A percentile compares a stretch with the other conserved stretches of the same genome.
These are phyloP conservation scores for Botrytis tulipae DNA, from an alignment of 2,329 filamentous ascomycete genomes.

Conservation along the genomic window DNA sequence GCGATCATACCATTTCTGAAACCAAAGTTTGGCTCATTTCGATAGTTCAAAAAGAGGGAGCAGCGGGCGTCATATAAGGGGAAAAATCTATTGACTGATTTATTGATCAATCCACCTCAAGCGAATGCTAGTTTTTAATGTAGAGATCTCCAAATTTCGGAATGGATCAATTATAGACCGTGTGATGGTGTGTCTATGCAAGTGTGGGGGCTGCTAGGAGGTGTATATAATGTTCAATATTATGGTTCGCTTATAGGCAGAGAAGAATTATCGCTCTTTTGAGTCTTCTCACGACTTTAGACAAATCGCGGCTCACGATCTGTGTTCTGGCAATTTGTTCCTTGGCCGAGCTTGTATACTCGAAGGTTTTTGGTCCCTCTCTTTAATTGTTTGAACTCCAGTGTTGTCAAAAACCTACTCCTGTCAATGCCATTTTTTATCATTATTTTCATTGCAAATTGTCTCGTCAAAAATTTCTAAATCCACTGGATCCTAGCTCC, in stretches of 20 bases:
- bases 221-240: background rate
- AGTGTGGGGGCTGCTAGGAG: background rate
- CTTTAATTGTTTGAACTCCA: background rate
- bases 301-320: rapidly evolving
- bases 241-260: rapidly evolving
- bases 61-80: background rate
- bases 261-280: background rate
- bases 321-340: background rate
- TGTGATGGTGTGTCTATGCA: background rate
- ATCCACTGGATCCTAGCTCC: background rate
- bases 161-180: no score
- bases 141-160: no score
- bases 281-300: background rate
- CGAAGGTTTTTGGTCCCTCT: background rate
- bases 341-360: background rate
- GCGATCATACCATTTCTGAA: no score
- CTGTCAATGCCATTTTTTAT: background rate
- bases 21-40: no score
- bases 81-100: no score
- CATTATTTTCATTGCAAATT: background rate
- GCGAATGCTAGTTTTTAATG: no score
- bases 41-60: background rate
- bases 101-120: no score
- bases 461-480: background rate
- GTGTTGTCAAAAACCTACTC: background rate